Conservation (phyloP, 2,329 filamentous ascomycete species). For the Albifimbria verrucaria region DNA sequence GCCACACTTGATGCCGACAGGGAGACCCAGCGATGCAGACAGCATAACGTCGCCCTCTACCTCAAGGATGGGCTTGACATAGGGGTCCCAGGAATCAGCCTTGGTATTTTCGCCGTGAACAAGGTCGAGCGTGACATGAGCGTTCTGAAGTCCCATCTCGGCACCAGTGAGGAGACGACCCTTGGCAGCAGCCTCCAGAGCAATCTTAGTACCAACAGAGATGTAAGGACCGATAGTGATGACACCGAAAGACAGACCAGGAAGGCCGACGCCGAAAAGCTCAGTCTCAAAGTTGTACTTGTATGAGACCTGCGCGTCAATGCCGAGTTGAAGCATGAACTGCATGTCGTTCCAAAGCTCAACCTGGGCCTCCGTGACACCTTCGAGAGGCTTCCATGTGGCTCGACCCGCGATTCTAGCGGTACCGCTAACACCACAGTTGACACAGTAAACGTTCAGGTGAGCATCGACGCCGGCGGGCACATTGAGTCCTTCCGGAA, state of each 20-base stretch:
- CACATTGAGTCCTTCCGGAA: conserved; percentile 2
- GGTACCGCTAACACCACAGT: conserved; percentile 23
- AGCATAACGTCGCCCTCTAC: conserved; percentile 21
- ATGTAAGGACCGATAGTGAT: conserved; percentile 22
- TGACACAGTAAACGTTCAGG: conserved; percentile 27
- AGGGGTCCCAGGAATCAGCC: conserved; percentile 19
- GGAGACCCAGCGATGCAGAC: conserved; percentile 22
- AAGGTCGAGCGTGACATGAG: conserved; percentile 18
- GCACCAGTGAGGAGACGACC: conserved; percentile 25
- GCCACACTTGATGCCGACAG: conserved; percentile 21
- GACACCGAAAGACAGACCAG: conserved; percentile 20
- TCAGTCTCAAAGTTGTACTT: conserved; percentile 14
- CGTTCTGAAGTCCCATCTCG: conserved; percentile 23
- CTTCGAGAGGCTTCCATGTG: conserved; percentile 17
- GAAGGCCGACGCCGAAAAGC: conserved; percentile 20
- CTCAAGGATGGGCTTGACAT: conserved; percentile 25
- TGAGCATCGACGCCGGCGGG: conserved; percentile 6
- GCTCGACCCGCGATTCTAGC: conserved; percentile 22
- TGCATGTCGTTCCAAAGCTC: conserved; percentile 18
- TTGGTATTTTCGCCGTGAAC: conserved; percentile 15
- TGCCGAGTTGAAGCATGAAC: conserved; percentile 24
- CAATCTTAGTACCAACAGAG: conserved; percentile 17
- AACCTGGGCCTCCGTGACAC: conserved; percentile 21
- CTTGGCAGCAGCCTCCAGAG: conserved; percentile 17
- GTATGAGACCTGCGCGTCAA: conserved; percentile 22